Evolutionary conservation across 2,329 filamentous ascomycete species (phyloP).

Genomic region (Cylindrodendrum hubeiense): DNA sequence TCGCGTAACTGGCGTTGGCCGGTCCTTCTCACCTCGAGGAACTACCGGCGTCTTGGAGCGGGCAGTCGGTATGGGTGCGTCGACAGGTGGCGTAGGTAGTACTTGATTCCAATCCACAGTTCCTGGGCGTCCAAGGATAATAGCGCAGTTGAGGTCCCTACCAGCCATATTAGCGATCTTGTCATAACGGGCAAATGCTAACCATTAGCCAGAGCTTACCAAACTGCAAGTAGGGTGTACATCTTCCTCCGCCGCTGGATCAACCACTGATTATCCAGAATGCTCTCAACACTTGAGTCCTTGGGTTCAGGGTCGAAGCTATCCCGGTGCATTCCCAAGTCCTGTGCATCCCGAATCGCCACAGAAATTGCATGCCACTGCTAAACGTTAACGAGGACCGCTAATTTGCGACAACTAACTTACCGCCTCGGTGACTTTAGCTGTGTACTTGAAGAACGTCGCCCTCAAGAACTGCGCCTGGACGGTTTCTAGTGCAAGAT

Average conservation of each 20-base stretch:
- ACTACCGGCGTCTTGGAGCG: conserved; percentile 61
- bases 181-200: background rate
- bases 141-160: conserved; percentile 68
- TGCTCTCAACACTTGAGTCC: conserved; percentile 59
- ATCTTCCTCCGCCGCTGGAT: conserved; percentile 67
- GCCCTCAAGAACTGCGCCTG: conserved; percentile 69
- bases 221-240: conserved; percentile 66
- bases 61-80: conserved; percentile 62
- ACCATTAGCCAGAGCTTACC: conserved; percentile 36
- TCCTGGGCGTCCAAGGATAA: conserved; percentile 67
- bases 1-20: conserved; percentile 68
- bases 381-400: background rate
- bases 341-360: conserved; percentile 72
- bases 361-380: conserved; percentile 69
- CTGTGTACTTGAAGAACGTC: conserved; percentile 69
- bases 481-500: conserved; percentile 68
- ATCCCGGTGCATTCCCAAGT: conserved; percentile 70
- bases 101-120: conserved; percentile 64
- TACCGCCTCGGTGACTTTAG: conserved; percentile 69
- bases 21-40: conserved; percentile 61
- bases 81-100: conserved; percentile 64
- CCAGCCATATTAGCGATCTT: conserved; percentile 15
- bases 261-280: conserved; percentile 69
- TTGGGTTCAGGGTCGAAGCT: conserved; percentile 63
- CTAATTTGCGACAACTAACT: conserved; percentile 8